phyloP scores from a whole-genome alignment of 208 protist species.

The Acanthamoeba lenticulata region DNA sequence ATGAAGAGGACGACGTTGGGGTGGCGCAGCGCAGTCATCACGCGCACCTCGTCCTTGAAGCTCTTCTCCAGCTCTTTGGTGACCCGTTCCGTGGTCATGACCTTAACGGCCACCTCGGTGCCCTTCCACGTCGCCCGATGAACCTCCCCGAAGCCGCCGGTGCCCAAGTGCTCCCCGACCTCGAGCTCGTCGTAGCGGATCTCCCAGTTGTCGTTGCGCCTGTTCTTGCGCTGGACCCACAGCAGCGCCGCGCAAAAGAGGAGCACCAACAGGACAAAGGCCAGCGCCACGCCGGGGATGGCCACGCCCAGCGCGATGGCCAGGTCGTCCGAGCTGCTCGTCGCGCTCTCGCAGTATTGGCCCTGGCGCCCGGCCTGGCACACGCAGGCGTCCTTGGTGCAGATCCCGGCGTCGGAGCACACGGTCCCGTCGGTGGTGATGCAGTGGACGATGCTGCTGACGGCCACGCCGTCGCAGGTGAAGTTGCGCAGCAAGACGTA shows the following conservation, averaged over 20 bases:
- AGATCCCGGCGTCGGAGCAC: neutral
- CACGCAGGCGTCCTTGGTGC: neutral
- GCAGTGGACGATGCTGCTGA: neutral
- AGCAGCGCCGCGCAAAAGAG: neutral
- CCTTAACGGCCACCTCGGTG: neutral
- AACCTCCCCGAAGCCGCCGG: slow-evolving; percentile 21
- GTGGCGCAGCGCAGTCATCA: slow-evolving; percentile 74
- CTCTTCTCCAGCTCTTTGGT: neutral
- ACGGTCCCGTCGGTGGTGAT: neutral
- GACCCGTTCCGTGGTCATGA: neutral
- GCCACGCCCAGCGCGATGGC: neutral
- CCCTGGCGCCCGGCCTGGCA: neutral
- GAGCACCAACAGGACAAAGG: neutral
- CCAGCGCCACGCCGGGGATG: neutral
- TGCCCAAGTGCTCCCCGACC: neutral
- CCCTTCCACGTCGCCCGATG: neutral
- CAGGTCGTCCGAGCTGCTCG: neutral
- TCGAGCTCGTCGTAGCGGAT: slow-evolving; percentile 39
- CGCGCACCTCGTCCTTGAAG: slow-evolving; percentile 13
- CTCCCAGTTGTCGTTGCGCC: neutral
- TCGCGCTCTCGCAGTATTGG: neutral
- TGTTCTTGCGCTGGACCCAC: neutral
- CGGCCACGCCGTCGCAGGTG: neutral
- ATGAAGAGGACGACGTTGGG: slow-evolving; percentile 81
- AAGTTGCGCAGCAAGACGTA: no score